Evolutionary conservation across 2,329 filamentous ascomycete species (phyloP).

Genomic region (Trichoderma koningiopsis): DNA sequence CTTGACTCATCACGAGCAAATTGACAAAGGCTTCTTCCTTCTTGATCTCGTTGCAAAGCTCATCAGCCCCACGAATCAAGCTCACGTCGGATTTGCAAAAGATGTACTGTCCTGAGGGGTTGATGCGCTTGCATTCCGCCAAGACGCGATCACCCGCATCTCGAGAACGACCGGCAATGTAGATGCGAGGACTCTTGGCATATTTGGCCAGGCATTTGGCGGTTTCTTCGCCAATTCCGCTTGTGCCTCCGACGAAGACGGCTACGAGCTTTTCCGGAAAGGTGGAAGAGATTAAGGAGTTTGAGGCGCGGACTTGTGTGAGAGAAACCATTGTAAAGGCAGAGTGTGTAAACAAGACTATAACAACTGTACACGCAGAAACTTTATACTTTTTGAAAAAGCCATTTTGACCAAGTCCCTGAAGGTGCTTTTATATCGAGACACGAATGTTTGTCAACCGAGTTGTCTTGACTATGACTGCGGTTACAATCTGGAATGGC

Average conservation of each 20-base stretch:
- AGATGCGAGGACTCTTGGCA: slow-evolving; percentile 45
- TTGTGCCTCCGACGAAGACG: slow-evolving; percentile 57
- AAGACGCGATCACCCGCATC: slow-evolving; percentile 42
- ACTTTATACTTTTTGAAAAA: neutral
- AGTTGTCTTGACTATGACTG: neutral
- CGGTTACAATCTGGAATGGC: neutral
- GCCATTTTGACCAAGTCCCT: neutral
- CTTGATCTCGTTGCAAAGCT: slow-evolving; percentile 52
- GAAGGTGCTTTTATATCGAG: neutral
- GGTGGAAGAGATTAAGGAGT: neutral
- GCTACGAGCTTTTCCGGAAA: slow-evolving; percentile 39
- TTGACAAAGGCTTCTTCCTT: neutral
- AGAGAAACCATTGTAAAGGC: neutral
- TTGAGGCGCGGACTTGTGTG: neutral
- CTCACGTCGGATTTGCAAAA: slow-evolving; percentile 55
- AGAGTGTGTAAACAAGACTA: neutral
- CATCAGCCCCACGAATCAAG: slow-evolving; percentile 40
- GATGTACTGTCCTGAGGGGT: slow-evolving; percentile 46
- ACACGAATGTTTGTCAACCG: neutral
- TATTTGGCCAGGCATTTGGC: slow-evolving; percentile 49
- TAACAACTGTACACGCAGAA: neutral
- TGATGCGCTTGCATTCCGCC: slow-evolving; percentile 46
- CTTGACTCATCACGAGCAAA: slow-evolving; percentile 48
- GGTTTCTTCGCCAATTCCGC: slow-evolving; percentile 55
- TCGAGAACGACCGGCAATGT: slow-evolving; percentile 53